Base-by-base conservation (phyloP, 805 yeast species). In the Wickerhamiella slavikovae region DNA sequence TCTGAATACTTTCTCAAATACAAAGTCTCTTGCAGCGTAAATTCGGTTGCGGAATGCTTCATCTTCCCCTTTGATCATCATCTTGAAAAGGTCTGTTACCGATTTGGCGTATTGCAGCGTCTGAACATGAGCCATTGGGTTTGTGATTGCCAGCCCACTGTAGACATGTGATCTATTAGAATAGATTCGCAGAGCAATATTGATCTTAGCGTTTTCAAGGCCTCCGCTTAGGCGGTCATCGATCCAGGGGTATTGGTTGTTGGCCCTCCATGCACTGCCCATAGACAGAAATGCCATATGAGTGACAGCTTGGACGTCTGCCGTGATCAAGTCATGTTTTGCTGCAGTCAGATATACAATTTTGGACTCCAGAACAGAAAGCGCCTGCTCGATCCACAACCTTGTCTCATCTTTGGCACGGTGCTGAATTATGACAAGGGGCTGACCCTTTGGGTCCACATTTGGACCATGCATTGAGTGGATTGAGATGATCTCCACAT, bases 121-220 rank as follows among this genome's bases (percentile, higher is more conserved):
- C 52, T 89, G 96, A 23, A 64, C 67, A 45, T 85, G 95, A 1
- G 96, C 95, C 25, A 83, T 68, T 1, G 94, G 95, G 44, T 89
- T 89, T 1, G 93, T 76, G 40, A 89, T 85, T 7, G 96, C 95
- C 43, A 89, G 59, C 0, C 98, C 98, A 4, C 96, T 96, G 47
- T 89, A 89, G 18, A 89, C 96, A 49, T 89, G 98, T 92, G 94
- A 89, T 52, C 83, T 82, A 52, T 83, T 89, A 12, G 93, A 71
- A 50, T 63, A 89, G 29, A 89, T 89, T 38, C 98, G 60, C 47
- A 89, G 54, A 1, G 96, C 76, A 19, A 89, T 82, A 48, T 89
- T 89, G 47, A 83, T 77, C 44, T 89, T 89, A 11, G 93, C 96
- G 48, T 89, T 85, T 49, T 89, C 98, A 27, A 89, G 60, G 2